Base-by-base conservation (phyloP, 2,329 filamentous ascomycete genomes). In the Zasmidium cellare region DNA sequence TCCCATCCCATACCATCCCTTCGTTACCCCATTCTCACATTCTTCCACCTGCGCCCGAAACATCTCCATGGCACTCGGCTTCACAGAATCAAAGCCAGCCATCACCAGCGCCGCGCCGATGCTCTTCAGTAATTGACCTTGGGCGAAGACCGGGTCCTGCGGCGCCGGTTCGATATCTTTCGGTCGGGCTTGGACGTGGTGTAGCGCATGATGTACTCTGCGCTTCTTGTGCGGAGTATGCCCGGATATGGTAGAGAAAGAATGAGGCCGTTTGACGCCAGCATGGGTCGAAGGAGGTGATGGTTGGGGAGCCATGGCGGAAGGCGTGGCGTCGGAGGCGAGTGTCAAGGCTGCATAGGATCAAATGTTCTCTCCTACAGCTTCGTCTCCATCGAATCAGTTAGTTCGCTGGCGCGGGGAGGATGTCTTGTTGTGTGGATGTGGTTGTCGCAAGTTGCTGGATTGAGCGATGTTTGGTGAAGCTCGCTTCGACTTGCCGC, bases 41-140 rank as follows among this genome's bases (percentile, higher is more conserved):
- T 85, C 82, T 72, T 87, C 83, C 20, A 81, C 77, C 45, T 80
- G 74, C 56, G 75, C 76, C 53, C 81, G 75, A 60, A 87, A 81
- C 64, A 78, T 77, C 65, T 86, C 82, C 62, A 87, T 67, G 44
- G 83, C 85, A 22, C 79, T 76, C 9, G 83, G 79, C 53, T 79
- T 78, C 22, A 82, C 82, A 56, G 78, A 69, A 28, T 83, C 81
- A 66, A 85, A 87, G 2, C 84, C 84, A 20, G 76, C 76, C 56
- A 78, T 74, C 53, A 73, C 76, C 63, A 84, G 75, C 56, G 79
- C 76, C 52, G 80, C 76, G 22, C 79, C 77, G 61, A 87, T 82
- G 46, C 81, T 80, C 63, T 82, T 79, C 49, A 79, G 74, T 58
- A 87, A 74, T 64, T 86, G 76, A 16, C 78, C 74, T 65, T 85